Conservation (phyloP, 2,329 filamentous ascomycete species). For the Thelonectria discophora region DNA sequence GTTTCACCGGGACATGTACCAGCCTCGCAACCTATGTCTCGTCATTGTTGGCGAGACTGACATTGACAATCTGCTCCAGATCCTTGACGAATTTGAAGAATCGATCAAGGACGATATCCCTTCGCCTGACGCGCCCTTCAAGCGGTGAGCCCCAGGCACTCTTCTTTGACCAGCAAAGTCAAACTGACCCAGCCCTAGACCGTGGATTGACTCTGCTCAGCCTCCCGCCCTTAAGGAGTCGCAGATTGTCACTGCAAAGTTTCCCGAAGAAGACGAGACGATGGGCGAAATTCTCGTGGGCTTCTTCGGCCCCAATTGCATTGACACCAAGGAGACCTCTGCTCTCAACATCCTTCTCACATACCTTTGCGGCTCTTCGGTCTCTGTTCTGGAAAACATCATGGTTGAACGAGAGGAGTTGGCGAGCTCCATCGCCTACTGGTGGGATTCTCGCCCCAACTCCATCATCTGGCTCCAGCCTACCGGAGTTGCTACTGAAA, state of each 20-base stretch:
- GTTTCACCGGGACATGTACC: conserved; percentile 97
- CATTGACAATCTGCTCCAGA: conserved; percentile 79
- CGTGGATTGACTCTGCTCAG: conserved; percentile 89
- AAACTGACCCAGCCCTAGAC: conserved; percentile 50
- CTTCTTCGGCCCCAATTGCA: conserved; percentile 87
- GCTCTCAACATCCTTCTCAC: conserved; percentile 83
- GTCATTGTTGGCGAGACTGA: conserved; percentile 93
- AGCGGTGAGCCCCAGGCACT: conserved; percentile 56
- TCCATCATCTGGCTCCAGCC: conserved; percentile 87
- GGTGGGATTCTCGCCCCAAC: conserved; percentile 80
- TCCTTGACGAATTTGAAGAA: conserved; percentile 88
- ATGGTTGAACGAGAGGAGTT: conserved; percentile 94
- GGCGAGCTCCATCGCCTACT: conserved; percentile 84
- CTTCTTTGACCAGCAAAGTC: background rate
- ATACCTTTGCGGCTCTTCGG: conserved; percentile 92
- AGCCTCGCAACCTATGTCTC: conserved; percentile 92
- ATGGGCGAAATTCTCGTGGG: conserved; percentile 86
- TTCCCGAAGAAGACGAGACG: conserved; percentile 96
- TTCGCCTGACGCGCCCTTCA: conserved; percentile 76
- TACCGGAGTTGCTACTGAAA: conserved; percentile 86
- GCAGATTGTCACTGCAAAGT: conserved; percentile 81
- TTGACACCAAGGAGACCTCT: conserved; percentile 71
- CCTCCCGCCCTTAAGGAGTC: conserved; percentile 77
- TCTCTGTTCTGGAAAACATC: conserved; percentile 88
- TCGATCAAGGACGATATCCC: conserved; percentile 87